Base-by-base conservation (phyloP, 306 rosid genomes). In the Vigna trinervia region DNA sequence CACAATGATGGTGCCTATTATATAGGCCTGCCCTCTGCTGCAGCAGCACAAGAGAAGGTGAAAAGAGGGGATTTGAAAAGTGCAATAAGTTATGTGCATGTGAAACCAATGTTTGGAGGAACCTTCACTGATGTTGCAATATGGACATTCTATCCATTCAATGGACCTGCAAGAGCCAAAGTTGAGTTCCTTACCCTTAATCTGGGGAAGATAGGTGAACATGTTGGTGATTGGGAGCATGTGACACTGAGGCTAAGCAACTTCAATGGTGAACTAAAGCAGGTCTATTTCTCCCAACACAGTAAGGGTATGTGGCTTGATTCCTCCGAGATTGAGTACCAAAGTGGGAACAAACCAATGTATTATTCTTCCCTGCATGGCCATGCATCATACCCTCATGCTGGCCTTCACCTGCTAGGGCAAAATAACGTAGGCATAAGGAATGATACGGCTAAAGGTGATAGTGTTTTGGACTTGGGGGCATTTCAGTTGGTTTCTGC, bases 141-240 rank as follows among this genome's bases (percentile, higher is more conserved):
- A 38, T 94, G 98, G 98, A 15, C 90, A 0, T 94, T 94, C 81
- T 91, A 87, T 74, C 98, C 97, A 1, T 94, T 90, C 75, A 91
- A 94, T 53, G 98, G 98, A 0, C 87, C 94, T 0, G 89, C 83
- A 0, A 89, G 82, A 65, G 97, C 90, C 5, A 90, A 90, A 82
- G 91, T 88, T 1, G 74, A 75, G 34, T 20, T 82, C 10, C 0
- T 91, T 9, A 87, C 65, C n/a, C 3, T 91, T 5, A n/a, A 88
- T 0, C 14, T 94, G 34, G 93, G 90, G 26, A 85, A 71, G 52
- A 85, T 91, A 20, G 96, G 98, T 32, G 86, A 94, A 54, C 98
- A 94, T 62, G 87, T 91, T 4, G 92, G 98, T 1, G 96, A 94
- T 1, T 91, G 97, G 97, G 97, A 94, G 77, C 97, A 94, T 74